phyloP scores from a whole-genome alignment of 2,329 filamentous ascomycete genomes.

The Diatrype stigma region DNA sequence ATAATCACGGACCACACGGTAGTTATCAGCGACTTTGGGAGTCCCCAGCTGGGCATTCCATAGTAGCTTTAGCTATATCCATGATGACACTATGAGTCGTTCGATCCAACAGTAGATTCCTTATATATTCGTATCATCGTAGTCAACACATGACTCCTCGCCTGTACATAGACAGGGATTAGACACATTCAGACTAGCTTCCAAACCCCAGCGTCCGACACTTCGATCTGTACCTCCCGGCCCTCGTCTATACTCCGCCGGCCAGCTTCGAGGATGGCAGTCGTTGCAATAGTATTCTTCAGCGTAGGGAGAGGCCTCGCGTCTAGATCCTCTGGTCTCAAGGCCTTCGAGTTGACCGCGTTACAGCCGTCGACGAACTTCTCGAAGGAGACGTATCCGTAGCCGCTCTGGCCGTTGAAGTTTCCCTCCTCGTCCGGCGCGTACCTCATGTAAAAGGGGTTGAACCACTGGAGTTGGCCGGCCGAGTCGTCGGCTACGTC shows the following conservation, averaged over 20 bases:
- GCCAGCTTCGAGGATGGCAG: constrained; percentile 85
- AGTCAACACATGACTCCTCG: no score
- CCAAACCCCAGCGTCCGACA: constrained; percentile 60
- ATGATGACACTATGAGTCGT: no score
- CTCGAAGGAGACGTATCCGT: constrained; percentile 91
- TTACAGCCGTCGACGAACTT: constrained; percentile 90
- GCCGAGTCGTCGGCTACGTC: constrained; percentile 81
- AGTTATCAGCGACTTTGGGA: no score
- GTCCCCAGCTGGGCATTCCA: no score
- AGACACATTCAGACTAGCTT: constrained; percentile 46
- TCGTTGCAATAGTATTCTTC: constrained; percentile 85
- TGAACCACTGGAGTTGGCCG: constrained; percentile 76
- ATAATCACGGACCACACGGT: no score
- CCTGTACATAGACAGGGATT: not conserved
- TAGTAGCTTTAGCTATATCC: no score
- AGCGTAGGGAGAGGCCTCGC: constrained; percentile 77
- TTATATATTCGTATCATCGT: no score
- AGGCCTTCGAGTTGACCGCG: constrained; percentile 55
- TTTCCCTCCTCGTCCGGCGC: constrained; percentile 93
- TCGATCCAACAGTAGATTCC: no score
- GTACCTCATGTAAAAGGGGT: constrained; percentile 95
- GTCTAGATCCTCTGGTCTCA: constrained; percentile 73
- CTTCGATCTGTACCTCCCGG: constrained; percentile 69
- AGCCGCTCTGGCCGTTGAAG: constrained; percentile 85
- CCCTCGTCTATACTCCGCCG: constrained; percentile 79